Evolutionary conservation across 2,329 filamentous ascomycete species (phyloP), one percentile per base, ranked within the genome.

Genomic region (Didymella exigua): DNA sequence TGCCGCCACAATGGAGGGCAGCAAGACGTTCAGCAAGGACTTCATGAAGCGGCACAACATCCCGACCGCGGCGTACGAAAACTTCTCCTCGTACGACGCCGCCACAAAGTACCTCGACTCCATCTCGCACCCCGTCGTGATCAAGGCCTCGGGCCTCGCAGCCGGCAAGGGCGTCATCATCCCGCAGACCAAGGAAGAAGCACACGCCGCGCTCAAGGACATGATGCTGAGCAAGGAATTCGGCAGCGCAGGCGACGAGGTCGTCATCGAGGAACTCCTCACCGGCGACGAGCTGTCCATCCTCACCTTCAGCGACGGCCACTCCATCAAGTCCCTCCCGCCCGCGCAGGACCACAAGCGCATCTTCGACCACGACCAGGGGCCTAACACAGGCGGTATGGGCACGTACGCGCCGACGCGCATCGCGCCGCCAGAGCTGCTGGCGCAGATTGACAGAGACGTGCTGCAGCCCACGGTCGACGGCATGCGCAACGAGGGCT

Each of bases 281-380:
- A 86, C 90, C 57, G 95, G 95, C 38, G 91, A 98, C 61, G 95
- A 99, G 77, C 82, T 98, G 59, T 95, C 90, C 70, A 89, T 99
- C 61, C 81, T 99, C 43, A 91, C 89, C 27, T 96, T 99, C 78
- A 91, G 88, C 69, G 95, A 99, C 72, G 95, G 95, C 46, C 89
- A 89, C 72, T 89, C 88, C 1, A 89, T 96, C 72, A 84, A 86
- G 70, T 91, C 89, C 8, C 81, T 98, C 9, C 93, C 93, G 5
- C 89, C 95, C 1, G 93, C 93, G 1, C 95, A 99, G 76, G 95
- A 98, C 75, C 95, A 99, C 81, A 98, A 99, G 83, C 86, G 92
- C 59, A 92, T 96, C 61, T 90, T 89, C 48, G 95, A 99, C 69
- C 91, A 90, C 49, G 93, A 98, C 72, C 83, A 85, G 44, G 95